phyloP scores from a whole-genome alignment of 2,329 filamentous ascomycete species.

The Xylariaceae sp. region DNA sequence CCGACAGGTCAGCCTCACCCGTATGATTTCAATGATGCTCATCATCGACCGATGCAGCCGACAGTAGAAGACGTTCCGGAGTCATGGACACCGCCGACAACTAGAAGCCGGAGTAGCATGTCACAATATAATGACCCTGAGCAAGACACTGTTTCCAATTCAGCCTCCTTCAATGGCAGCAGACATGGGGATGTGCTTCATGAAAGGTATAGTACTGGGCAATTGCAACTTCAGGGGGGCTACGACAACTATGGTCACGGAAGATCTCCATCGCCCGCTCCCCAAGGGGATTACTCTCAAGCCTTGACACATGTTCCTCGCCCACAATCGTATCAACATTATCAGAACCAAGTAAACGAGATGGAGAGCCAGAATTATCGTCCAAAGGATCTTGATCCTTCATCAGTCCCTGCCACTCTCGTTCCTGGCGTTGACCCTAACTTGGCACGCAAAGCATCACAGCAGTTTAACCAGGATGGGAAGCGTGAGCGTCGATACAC shows the following conservation, averaged over 20 bases:
- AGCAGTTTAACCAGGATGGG: constrained; percentile 53
- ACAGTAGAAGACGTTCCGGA: constrained; percentile 62
- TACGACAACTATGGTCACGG: constrained; percentile 31
- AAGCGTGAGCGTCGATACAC: constrained; percentile 44
- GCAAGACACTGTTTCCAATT: constrained; percentile 38
- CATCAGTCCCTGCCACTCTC: constrained; percentile 51
- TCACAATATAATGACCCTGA: constrained; percentile 36
- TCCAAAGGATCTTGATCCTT: constrained; percentile 38
- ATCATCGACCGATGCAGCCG: constrained; percentile 52
- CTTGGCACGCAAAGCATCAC: constrained; percentile 52
- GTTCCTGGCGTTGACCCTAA: constrained; percentile 56
- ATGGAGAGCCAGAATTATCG: constrained; percentile 33
- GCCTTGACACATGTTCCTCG: constrained; percentile 26
- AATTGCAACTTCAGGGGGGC: constrained; percentile 25
- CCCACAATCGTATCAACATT: constrained; percentile 23
- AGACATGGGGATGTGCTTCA: constrained; percentile 33
- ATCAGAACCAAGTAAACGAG: constrained; percentile 34
- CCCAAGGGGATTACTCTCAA: constrained; percentile 35
- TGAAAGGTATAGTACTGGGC: constrained; percentile 29
- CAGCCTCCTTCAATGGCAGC: constrained; percentile 43
- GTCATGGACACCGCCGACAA: constrained; percentile 36
- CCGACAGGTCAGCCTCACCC: constrained; percentile 44
- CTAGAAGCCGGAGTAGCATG: constrained; percentile 25
- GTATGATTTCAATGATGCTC: constrained; percentile 46
- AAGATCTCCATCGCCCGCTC: constrained; percentile 31